Evolutionary conservation across 768 basidiomycete genomes (phyloP), one percentile per base, ranked within the genome.

Genomic region (Neoboletus subvelutipes): DNA sequence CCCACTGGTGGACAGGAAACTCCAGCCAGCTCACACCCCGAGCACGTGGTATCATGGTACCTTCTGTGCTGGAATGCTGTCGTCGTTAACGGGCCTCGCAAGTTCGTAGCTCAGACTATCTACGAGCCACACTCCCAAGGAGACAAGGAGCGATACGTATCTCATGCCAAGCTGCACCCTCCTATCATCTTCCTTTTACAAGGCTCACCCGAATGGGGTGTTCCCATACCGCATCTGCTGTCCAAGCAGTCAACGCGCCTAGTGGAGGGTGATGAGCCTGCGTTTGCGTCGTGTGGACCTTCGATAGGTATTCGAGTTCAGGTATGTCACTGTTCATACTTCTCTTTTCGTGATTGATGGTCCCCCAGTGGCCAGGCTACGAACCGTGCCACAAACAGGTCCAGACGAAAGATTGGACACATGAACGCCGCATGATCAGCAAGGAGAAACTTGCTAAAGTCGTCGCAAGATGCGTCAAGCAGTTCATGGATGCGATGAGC

Each of bases 351-450:
- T 28, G 26, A 26, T 4, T 40, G 31, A 57, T 20, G 6, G 9
- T 26, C n/a, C 24, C 36, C 17, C 57, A 89, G 87, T 90, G 88
- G 88, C 87, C 86, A 18, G 87, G 88, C 2, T 90, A 90, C 64
- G 75, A 77, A 41, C 81, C 82, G 50, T 88, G 83, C 83, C 84
- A 82, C 58, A 77, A 84, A 51, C 87, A 87, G 65, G 87, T 89
- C 62, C 80, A 83, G 4, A 88, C 87, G 3, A 83, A 80, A 64
- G 87, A 90, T 66, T 89, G 86, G 67, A 78, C 83, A 26, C 83
- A 79, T 61, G 81, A 83, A 2, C 88, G 86, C 29, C 79, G 81
- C 20, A 86, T 85, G 10, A 88, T 90, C 60, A 88, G 82, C 1
- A 78, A 81, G 41, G 78, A 81, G 24, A 90, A 85, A 66, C 75